Conservation (phyloP, 192 early-diverging fungal species). For the Podila epigama region DNA sequence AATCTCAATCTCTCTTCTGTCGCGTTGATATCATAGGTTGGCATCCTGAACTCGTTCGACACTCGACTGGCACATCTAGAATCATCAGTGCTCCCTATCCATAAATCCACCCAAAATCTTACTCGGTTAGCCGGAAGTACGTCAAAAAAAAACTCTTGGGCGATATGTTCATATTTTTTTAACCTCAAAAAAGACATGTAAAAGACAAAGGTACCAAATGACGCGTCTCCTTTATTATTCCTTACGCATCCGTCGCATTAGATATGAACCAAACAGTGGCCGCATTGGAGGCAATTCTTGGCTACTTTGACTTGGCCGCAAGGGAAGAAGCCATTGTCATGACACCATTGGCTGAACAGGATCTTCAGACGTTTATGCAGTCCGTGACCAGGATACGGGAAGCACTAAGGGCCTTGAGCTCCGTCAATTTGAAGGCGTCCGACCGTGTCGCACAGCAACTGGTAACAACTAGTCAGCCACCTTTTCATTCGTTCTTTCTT, state of each 20-base stretch:
- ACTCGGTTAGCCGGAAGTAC: constrained; percentile 78
- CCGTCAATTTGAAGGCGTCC: constrained; percentile 42
- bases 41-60: constrained; percentile 80
- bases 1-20: background rate
- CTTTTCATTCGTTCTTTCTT: background rate
- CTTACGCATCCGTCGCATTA: constrained; percentile 14
- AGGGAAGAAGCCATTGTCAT: constrained; percentile 71
- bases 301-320: constrained; percentile 72
- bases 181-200: background rate
- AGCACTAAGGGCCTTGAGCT: constrained; percentile 36
- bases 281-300: constrained; percentile 64
- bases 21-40: constrained; percentile 50
- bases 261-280: constrained; percentile 74
- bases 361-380: constrained; percentile 20
- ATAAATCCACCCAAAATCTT: constrained; percentile 75
- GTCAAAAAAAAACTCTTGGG: background rate
- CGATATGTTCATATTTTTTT: background rate
- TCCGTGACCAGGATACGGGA: constrained; percentile 46
- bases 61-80: constrained; percentile 74
- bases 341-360: constrained; percentile 61
- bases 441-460: constrained; percentile 41
- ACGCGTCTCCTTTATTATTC: no score
- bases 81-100: constrained; percentile 81
- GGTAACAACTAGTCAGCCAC: background rate
- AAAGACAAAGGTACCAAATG: background rate